Evolutionary conservation across 2,329 filamentous ascomycete species (phyloP).

Genomic region (Ophiostoma quercus): DNA sequence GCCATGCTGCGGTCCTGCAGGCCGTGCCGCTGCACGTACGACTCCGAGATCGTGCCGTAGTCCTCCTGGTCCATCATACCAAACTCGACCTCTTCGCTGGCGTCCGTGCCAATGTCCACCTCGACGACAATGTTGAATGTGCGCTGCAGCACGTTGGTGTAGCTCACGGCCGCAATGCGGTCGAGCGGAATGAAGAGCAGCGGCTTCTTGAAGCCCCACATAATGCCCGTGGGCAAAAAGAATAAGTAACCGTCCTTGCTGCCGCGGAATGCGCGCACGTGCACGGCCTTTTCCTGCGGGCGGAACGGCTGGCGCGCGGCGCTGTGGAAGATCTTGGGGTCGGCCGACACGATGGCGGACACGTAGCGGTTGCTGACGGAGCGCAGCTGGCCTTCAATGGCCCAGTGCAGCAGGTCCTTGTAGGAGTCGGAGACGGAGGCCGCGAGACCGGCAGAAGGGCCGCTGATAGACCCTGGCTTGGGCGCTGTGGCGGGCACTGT

Average conservation of each 20-base stretch:
- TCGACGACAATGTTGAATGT: constrained; percentile 65
- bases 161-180: constrained; percentile 58
- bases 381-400: constrained; percentile 48
- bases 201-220: constrained; percentile 68
- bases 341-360: constrained; percentile 46
- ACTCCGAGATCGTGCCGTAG: constrained; percentile 57
- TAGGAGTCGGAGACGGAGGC: constrained; percentile 54
- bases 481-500: constrained; percentile 56
- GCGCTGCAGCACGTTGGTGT: constrained; percentile 61
- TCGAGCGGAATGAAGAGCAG: constrained; percentile 59
- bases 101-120: constrained; percentile 44
- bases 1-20: constrained; percentile 65
- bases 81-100: constrained; percentile 60
- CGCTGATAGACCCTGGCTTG: constrained; percentile 54
- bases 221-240: constrained; percentile 60
- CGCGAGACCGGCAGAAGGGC: constrained; percentile 46
- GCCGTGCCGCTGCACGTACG: constrained; percentile 56
- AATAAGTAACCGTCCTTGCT: constrained; percentile 65
- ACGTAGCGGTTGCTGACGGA: constrained; percentile 42
- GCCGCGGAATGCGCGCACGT: constrained; percentile 61
- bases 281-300: constrained; percentile 58
- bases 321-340: constrained; percentile 54
- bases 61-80: constrained; percentile 66
- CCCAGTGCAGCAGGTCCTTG: constrained; percentile 57
- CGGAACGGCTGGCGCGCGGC: constrained; percentile 53